Evolutionary conservation across 192 early-diverging fungal genomes (phyloP).

Genomic region (Piromyces finnis): DNA sequence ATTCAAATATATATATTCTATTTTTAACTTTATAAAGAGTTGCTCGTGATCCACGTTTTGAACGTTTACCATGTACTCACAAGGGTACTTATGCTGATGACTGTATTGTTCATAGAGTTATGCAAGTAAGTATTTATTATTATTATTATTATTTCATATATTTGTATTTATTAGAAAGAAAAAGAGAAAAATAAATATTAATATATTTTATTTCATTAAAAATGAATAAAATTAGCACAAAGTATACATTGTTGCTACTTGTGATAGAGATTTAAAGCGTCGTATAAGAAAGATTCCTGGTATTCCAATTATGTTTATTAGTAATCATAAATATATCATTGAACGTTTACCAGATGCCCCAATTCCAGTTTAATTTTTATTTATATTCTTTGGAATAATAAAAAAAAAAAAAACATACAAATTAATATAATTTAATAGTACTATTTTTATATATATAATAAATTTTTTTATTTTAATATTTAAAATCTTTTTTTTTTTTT

Average conservation of each 20-base stretch:
- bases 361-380: background rate
- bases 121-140: constrained; percentile 9
- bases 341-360: constrained; percentile 74
- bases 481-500: too few relatives aligned
- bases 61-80: constrained; percentile 85
- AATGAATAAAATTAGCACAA: constrained; percentile 58
- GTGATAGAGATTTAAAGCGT: constrained; percentile 87
- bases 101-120: constrained; percentile 82
- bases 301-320: constrained; percentile 94
- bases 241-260: constrained; percentile 97
- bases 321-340: constrained; percentile 73
- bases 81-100: constrained; percentile 99
- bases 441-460: too few relatives aligned
- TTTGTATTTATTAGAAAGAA: too few relatives aligned
- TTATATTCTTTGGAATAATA: too few relatives aligned
- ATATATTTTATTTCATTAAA: too few relatives aligned
- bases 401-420: too few relatives aligned
- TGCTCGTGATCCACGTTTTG: constrained; percentile 94
- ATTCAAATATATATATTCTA: too few relatives aligned
- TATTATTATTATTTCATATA: background rate
- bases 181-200: too few relatives aligned
- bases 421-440: too few relatives aligned
- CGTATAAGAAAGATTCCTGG: constrained; percentile 90
- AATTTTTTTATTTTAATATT: too few relatives aligned
- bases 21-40: too few relatives aligned